A percentile compares a stretch with the other conserved stretches of the same genome.
Conservation (phyloP, 345 rosid species). For the Gossypium arboreum region DNA sequence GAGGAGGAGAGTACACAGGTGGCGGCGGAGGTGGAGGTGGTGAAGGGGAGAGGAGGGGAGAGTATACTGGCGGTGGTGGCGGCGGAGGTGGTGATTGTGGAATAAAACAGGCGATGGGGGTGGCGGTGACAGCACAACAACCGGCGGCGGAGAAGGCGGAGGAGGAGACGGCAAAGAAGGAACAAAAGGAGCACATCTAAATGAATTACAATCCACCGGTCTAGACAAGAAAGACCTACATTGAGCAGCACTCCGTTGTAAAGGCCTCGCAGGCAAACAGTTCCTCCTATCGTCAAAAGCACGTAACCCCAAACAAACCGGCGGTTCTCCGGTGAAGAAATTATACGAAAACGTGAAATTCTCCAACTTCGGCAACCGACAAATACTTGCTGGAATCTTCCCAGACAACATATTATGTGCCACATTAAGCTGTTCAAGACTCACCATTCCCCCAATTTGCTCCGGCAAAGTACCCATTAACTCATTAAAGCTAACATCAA, state of each 20-base stretch:
- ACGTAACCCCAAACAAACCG: slow-evolving; percentile 49
- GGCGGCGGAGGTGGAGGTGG: slow-evolving; percentile 22
- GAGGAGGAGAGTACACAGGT: slow-evolving; percentile 20
- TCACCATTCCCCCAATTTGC: slow-evolving; percentile 55
- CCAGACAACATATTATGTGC: slow-evolving; percentile 72
- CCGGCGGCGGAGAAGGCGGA: slow-evolving; percentile 53
- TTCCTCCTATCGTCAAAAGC: slow-evolving; percentile 55
- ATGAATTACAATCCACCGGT: slow-evolving; percentile 66
- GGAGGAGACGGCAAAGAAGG: slow-evolving; percentile 57
- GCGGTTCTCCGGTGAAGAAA: slow-evolving; percentile 77
- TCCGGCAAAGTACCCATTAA: slow-evolving; percentile 65
- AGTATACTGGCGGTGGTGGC: slow-evolving; percentile 12
- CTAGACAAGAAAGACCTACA: slow-evolving; percentile 56
- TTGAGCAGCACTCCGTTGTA: slow-evolving; percentile 52
- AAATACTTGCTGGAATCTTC: slow-evolving; percentile 57
- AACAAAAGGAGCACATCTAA: slow-evolving; percentile 61
- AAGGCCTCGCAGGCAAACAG: slow-evolving; percentile 66
- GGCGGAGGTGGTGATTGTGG: slow-evolving; percentile 31
- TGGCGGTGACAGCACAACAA: slow-evolving; percentile 17
- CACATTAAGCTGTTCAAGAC: slow-evolving; percentile 73
- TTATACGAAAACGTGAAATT: slow-evolving; percentile 69
- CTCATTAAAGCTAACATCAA: slow-evolving; percentile 66
- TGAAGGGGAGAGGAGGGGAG: slow-evolving; percentile 26
- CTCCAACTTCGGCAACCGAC: slow-evolving; percentile 57
- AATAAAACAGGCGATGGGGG: slow-evolving; percentile 6